Base-by-base conservation (phyloP, 1,139 yeast species). In the Protomyces pachydermus region DNA sequence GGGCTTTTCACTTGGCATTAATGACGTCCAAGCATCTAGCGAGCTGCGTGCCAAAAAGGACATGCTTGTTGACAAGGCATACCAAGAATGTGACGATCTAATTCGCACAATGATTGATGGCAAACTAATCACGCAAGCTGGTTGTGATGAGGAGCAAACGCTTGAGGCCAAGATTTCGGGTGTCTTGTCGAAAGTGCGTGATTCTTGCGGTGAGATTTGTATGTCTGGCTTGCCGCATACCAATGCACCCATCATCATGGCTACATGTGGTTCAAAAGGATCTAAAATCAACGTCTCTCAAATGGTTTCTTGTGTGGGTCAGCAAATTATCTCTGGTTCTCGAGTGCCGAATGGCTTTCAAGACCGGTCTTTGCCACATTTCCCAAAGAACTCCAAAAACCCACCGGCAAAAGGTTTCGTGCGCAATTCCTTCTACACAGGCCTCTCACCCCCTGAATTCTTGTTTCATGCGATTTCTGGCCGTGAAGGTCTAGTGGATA, bases 271-370 rank as follows among this genome's bases (percentile, higher is more conserved):
- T 71, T 93, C 98, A 58, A 95, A 95, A 76, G 99, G 68, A 98
- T 93, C 98, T 51, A 91, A 97, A 0, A 83, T 95, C 69, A 95
- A 95, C 76, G 98, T 95, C 54, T 93, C 98, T 10, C 99, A 95
- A 78, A 95, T 95, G 99, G 98, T 95, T 81, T 98, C 99, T 0
- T 97, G 95, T 74, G 99, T 95, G 58, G 99, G 99, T 66, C 99
- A 95, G 78, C 99, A 95, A 76, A 95, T 95, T 79, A 95, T 95
- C 71, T 86, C 97, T 3, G 99, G 99, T 76, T 88, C 89, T 74
- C 96, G 99, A 82, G 98, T 95, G 70, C 98, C 98, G 23, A 96
- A 95, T 81, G 99, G 99, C 34, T 95, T 95, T 81, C 98, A 95
- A 76, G 98, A 95, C 77, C 85, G 99, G 77, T 90, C 98, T 0